These are phyloP conservation scores for Setomelanomma holmii DNA, from an alignment of 2,329 filamentous ascomycete species.

Conservation along the genomic window DNA sequence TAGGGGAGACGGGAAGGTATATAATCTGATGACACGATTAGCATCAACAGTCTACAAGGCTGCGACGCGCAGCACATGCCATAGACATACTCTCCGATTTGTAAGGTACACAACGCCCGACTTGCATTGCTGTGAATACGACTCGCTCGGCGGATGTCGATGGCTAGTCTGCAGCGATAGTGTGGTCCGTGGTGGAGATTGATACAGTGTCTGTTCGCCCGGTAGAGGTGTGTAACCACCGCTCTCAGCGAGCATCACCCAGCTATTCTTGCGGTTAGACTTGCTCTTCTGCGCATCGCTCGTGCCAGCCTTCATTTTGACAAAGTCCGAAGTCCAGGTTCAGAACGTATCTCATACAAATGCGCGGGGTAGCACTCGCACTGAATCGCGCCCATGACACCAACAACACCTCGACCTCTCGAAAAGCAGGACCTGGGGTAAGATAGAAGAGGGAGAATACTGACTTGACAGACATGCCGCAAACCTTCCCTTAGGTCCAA, in stretches of 20 bases:
- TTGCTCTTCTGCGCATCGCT: conserved; percentile 34
- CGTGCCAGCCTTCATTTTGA: conserved; percentile 10
- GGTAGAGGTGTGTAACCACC: conserved; percentile 82
- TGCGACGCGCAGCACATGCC: not conserved
- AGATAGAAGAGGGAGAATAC: conserved; percentile 26
- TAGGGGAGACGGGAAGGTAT: conserved; percentile 79
- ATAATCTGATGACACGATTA: conserved; percentile 68
- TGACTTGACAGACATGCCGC: conserved; percentile 51
- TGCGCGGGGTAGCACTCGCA: conserved; percentile 15
- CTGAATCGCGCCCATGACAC: conserved; percentile 3
- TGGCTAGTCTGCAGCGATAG: conserved; percentile 76
- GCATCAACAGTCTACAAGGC: not conserved
- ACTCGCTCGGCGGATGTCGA: conserved; percentile 67
- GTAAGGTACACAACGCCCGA: conserved; percentile 81
- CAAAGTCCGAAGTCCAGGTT: too few relatives aligned
- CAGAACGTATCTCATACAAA: too few relatives aligned
- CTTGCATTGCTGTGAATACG: conserved; percentile 75
- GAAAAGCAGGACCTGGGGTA: not conserved
- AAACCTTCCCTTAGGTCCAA: conserved; percentile 22
- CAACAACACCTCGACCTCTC: too few relatives aligned
- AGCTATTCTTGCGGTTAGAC: conserved; percentile 61
- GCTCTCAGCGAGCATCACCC: conserved; percentile 87
- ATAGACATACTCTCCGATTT: conserved; percentile 74
- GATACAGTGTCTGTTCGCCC: conserved; percentile 81
- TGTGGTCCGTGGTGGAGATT: conserved; percentile 78